phyloP scores from a whole-genome alignment of 768 basidiomycete genomes.

The Porpolomopsis calyptriformis region DNA sequence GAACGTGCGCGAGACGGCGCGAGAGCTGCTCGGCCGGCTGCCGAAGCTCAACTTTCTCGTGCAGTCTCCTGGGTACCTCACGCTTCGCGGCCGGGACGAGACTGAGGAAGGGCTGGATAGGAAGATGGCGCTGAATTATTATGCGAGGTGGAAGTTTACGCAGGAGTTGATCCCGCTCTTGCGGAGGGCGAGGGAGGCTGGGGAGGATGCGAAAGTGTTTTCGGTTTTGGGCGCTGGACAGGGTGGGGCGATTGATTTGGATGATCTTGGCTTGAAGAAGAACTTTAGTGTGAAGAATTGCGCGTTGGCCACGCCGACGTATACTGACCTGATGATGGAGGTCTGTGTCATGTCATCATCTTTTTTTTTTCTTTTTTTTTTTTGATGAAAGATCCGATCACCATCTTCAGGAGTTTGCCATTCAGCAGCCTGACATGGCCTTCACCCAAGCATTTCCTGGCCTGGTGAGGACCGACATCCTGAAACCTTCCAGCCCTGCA shows the following conservation, averaged over 20 bases:
- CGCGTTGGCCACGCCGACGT: slow-evolving; percentile 27
- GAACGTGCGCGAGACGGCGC: slow-evolving; percentile 30
- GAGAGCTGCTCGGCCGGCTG: slow-evolving; percentile 21
- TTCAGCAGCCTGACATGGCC: slow-evolving; percentile 20
- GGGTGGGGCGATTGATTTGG: slow-evolving; percentile 28
- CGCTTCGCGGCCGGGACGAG: slow-evolving; percentile 28
- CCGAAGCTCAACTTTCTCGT: slow-evolving; percentile 46
- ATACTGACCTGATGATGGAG: slow-evolving; percentile 47
- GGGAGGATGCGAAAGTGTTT: slow-evolving; percentile 41
- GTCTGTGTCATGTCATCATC: too few species aligned
- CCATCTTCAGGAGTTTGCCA: slow-evolving; percentile 21
- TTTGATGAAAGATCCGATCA: neutral
- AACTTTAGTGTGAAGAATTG: slow-evolving; percentile 27
- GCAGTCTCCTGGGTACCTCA: slow-evolving; percentile 33
- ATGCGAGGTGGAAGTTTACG: slow-evolving; percentile 41
- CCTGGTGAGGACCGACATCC: slow-evolving; percentile 25
- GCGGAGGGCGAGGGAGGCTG: slow-evolving; percentile 31
- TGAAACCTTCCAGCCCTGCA: slow-evolving; percentile 18
- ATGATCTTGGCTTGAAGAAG: slow-evolving; percentile 45
- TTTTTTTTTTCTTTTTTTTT: too few species aligned
- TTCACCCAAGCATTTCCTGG: slow-evolving; percentile 28
- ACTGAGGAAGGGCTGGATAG: slow-evolving; percentile 36
- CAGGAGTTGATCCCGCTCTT: slow-evolving; percentile 36
- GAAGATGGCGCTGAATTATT: slow-evolving; percentile 39
- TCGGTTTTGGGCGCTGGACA: slow-evolving; percentile 29